Conservation (phyloP, 495 filamentous ascomycete species). For the Trichoderma gamsii region DNA sequence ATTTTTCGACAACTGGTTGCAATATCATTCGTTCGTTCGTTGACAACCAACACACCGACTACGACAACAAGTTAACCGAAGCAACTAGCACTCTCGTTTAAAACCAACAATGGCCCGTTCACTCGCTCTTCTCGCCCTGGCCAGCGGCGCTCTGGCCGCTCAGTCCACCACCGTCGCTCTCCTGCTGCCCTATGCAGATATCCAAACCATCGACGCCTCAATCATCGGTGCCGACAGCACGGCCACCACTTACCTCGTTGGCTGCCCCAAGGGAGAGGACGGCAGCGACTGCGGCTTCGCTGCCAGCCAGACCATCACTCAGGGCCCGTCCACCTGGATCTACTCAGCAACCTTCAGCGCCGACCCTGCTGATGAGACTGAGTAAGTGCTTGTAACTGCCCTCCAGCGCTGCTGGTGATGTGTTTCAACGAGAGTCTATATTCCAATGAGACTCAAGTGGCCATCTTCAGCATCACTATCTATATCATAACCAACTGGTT, state of each 20-base stretch:
- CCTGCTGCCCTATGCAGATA: constrained; percentile 33
- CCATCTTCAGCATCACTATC: background rate
- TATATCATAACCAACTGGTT: background rate
- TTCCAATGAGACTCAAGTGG: background rate
- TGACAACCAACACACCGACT: background rate
- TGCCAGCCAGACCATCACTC: background rate
- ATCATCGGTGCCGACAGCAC: constrained; percentile 35
- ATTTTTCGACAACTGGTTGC: background rate
- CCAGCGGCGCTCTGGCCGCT: constrained; percentile 27
- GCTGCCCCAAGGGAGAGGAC: constrained; percentile 34
- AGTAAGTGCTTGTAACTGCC: background rate
- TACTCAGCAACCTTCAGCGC: background rate
- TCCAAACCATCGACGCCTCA: constrained; percentile 34
- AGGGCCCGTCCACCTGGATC: background rate
- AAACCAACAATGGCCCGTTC: constrained; percentile 2
- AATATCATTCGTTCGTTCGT: background rate
- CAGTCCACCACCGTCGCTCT: constrained; percentile 30
- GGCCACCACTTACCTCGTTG: constrained; percentile 37
- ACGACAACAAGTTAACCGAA: background rate
- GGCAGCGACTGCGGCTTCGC: constrained; percentile 25
- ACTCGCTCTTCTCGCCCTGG: constrained; percentile 21
- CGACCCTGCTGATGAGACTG: background rate
- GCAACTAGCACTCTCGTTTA: background rate
- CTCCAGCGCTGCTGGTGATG: background rate
- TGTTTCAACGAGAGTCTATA: background rate